A percentile compares a stretch with the other conserved stretches of the same genome.
phyloP scores from a whole-genome alignment of 2,329 filamentous ascomycete genomes.

The Microdochium bolleyi region DNA sequence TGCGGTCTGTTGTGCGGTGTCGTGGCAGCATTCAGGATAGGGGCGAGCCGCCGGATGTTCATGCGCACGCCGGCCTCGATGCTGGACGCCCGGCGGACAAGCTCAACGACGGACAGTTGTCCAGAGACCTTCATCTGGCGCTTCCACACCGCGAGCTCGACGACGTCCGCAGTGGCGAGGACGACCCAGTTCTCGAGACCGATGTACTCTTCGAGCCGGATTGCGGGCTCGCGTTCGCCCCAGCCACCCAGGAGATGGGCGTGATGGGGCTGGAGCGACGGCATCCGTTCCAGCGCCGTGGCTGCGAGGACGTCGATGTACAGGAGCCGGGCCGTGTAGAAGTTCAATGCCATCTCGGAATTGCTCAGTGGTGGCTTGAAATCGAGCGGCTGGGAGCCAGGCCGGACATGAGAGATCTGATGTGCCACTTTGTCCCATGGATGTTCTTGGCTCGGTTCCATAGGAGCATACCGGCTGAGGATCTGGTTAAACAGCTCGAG shows the following conservation, averaged over 20 bases:
- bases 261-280: conserved; percentile 34
- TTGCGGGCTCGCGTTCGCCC: conserved; percentile 18
- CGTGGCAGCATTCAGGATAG: not conserved
- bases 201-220: conserved; percentile 41
- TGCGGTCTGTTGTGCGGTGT: not conserved
- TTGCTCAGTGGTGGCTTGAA: conserved; percentile 30
- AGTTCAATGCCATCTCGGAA: conserved; percentile 37
- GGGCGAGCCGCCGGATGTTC: conserved; percentile 6
- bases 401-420: conserved; percentile 7
- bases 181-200: conserved; percentile 52
- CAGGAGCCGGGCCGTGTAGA: conserved; percentile 36
- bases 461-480: not conserved
- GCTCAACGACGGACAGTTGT: conserved; percentile 28
- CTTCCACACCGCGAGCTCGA: conserved; percentile 48
- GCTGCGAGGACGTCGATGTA: conserved; percentile 42
- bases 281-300: conserved; percentile 32
- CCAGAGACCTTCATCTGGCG: conserved; percentile 32
- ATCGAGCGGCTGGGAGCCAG: conserved; percentile 19
- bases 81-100: conserved; percentile 9
- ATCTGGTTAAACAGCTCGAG: conserved; percentile 40
- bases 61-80: conserved; percentile 9
- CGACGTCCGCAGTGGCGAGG: conserved; percentile 43
- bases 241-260: conserved; percentile 24
- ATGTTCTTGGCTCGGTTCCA: not conserved
- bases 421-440: conserved; percentile 16